phyloP scores from a whole-genome alignment of 2,329 filamentous ascomycete species.

The Beauveria caledonica region DNA sequence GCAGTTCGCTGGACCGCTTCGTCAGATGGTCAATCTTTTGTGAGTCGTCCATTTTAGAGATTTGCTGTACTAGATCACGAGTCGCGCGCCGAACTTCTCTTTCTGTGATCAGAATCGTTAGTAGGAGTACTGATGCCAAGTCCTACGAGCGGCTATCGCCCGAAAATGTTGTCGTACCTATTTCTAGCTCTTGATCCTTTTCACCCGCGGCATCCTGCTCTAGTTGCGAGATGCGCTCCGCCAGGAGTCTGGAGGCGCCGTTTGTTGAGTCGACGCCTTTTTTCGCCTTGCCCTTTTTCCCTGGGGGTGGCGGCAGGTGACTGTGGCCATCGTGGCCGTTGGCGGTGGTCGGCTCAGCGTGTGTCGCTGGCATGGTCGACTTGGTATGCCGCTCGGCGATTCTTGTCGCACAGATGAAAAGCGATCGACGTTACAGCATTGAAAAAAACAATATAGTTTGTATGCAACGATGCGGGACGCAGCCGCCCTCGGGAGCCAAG shows the following conservation, averaged over 20 bases:
- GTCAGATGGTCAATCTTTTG: slow-evolving; percentile 86
- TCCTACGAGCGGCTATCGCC: background rate
- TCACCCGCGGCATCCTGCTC: slow-evolving; percentile 89
- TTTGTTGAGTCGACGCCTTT: slow-evolving; percentile 76
- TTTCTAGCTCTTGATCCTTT: slow-evolving; percentile 92
- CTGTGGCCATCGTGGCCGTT: slow-evolving; percentile 34
- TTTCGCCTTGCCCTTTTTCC: slow-evolving; percentile 77
- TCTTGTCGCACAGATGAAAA: slow-evolving; percentile 13
- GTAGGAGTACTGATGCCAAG: background rate
- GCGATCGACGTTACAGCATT: background rate
- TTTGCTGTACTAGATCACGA: slow-evolving; percentile 77
- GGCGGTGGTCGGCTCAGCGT: slow-evolving; percentile 32
- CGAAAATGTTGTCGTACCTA: slow-evolving; percentile 52
- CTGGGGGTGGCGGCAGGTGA: slow-evolving; percentile 34
- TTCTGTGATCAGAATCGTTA: slow-evolving; percentile 46
- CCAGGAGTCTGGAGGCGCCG: slow-evolving; percentile 85
- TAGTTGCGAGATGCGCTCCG: slow-evolving; percentile 89
- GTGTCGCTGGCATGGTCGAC: slow-evolving; percentile 29
- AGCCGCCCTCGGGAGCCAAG: background rate
- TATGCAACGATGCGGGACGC: background rate
- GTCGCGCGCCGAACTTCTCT: slow-evolving; percentile 92
- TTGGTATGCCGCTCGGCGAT: slow-evolving; percentile 15
- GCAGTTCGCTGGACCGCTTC: slow-evolving; percentile 82
- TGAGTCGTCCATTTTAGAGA: slow-evolving; percentile 86
- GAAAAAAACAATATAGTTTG: background rate